phyloP scores from a whole-genome alignment of 805 yeast genomes.

The Suhomyces vadensis region DNA sequence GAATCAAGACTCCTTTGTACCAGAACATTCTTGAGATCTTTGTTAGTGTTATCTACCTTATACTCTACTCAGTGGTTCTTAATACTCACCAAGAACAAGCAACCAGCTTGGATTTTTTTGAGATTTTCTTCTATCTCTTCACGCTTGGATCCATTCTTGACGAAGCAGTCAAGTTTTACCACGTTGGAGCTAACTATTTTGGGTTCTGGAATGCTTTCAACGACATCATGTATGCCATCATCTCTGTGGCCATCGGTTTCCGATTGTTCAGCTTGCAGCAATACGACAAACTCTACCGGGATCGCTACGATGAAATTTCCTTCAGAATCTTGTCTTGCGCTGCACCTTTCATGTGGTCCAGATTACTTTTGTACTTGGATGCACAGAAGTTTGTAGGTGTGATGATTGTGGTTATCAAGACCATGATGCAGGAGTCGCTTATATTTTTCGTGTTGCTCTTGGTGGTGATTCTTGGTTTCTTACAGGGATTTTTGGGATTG shows the following conservation, averaged over 20 bases:
- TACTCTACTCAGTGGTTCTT: conserved; percentile 61
- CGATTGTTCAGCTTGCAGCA: conserved; percentile 46
- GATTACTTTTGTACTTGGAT: conserved; percentile 74
- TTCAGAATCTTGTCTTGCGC: conserved; percentile 74
- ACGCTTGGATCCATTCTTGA: conserved; percentile 68
- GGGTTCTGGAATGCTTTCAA: conserved; percentile 82
- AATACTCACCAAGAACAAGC: conserved; percentile 52
- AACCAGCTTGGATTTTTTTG: conserved; percentile 43
- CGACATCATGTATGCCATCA: conserved; percentile 61
- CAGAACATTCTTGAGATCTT: conserved; percentile 73
- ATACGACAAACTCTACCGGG: conserved; percentile 13
- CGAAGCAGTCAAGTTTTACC: conserved; percentile 69
- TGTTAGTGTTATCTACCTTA: conserved; percentile 63
- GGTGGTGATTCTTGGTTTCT: conserved; percentile 73
- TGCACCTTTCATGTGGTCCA: conserved; percentile 85
- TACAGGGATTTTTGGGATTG: conserved; percentile 84
- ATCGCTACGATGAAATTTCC: conserved; percentile 54
- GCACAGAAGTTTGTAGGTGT: conserved; percentile 83
- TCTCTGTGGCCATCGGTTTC: conserved; percentile 53
- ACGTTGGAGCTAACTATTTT: conserved; percentile 69
- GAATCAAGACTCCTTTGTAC: conserved; percentile 82
- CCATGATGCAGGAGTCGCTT: conserved; percentile 85
- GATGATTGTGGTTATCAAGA: conserved; percentile 80
- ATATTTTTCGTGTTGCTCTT: conserved; percentile 73
- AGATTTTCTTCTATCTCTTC: conserved; percentile 59